Base-by-base conservation (phyloP, 2,329 filamentous ascomycete species). In the Salinomyces thailandicus region DNA sequence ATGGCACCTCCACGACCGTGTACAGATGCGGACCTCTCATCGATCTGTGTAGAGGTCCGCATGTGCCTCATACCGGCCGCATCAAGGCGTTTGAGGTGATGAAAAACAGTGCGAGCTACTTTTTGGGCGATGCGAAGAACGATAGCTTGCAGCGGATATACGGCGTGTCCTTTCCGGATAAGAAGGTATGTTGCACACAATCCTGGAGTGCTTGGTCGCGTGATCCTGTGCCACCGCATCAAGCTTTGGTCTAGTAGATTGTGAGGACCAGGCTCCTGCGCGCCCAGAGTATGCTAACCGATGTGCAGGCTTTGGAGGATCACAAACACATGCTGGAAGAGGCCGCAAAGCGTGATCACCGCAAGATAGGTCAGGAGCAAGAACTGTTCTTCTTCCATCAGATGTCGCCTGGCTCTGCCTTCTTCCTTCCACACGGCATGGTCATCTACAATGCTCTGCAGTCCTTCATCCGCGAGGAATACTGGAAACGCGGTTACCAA, bases 311-410 rank as follows among this genome's bases (percentile, higher is more conserved):
- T 30, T 47, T 98, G 66, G 78, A 83, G 31, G 86, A 93, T 54
- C 86, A 96, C 68, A 79, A 93, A 66, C 86, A 89, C 56, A 93
- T 93, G 65, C 73, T 98, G 18, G 89, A 94, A 54, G 91, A 98
- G 65, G 91, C 91, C n/a, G 89, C 91, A 43, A 94, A 94, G 71
- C 81, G 91, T 46, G 91, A 96, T 56, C 91, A 98, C 59, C 74
- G 89, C 48, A 85, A 84, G 65, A 87, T 98, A 49, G 91, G 87
- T 46, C 84, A 81, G 57, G 87, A 96, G 45, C 91, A 98, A 62
- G 89, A 96, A 59, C 77, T 98, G 6, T 98, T 94, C 71, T 93
- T 95, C 71, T 98, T 95, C 68, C 81, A 93, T 55, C 83, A 93
- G 46, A 72, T 80, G 52, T 95, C 87, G n/a, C 91, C 91, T 1